These are phyloP conservation scores for Chenopodium album DNA, from an alignment of 148 eudicot genomes.

Conservation along the genomic window DNA sequence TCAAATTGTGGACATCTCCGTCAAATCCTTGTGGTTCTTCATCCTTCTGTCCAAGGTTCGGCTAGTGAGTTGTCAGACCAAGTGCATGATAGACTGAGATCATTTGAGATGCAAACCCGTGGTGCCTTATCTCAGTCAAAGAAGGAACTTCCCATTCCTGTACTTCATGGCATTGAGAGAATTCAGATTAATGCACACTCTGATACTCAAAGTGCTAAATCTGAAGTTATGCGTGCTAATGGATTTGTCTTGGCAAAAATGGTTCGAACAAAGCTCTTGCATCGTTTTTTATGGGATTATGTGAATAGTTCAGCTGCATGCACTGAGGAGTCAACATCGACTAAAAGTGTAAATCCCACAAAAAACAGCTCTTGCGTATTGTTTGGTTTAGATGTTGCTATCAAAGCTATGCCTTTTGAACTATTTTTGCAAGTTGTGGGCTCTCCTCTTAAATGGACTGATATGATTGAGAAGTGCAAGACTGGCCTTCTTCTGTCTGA, in stretches of 20 bases:
- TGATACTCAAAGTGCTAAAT: slow-evolving; percentile 45
- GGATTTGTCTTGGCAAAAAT: slow-evolving; percentile 90
- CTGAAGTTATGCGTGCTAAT: slow-evolving; percentile 78
- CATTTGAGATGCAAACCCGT: slow-evolving; percentile 73
- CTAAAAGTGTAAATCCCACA: slow-evolving; percentile 42
- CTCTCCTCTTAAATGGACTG: slow-evolving; percentile 58
- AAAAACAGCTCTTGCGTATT: slow-evolving; percentile 68
- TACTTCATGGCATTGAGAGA: slow-evolving; percentile 64
- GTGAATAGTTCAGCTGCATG: slow-evolving; percentile 48
- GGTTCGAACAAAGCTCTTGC: slow-evolving; percentile 83
- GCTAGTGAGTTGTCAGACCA: slow-evolving; percentile 58
- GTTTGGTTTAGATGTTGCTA: slow-evolving; percentile 59
- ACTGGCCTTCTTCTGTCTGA: slow-evolving; percentile 71
- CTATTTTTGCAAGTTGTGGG: slow-evolving; percentile 85
- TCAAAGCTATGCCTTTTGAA: slow-evolving; percentile 91
- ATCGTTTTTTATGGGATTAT: slow-evolving; percentile 69
- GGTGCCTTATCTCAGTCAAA: slow-evolving; percentile 43
- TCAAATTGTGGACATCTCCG: slow-evolving; percentile 72
- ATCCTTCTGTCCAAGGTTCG: slow-evolving; percentile 57
- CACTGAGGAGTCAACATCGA: slow-evolving; percentile 42
- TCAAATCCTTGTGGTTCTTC: slow-evolving; percentile 59
- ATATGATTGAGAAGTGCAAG: slow-evolving; percentile 74
- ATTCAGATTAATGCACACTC: slow-evolving; percentile 38
- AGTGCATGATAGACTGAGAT: slow-evolving; percentile 73
- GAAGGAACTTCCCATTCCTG: slow-evolving; percentile 57